Percentiles rank a stretch among this genome's conserved stretches.
These are phyloP conservation scores for Fusarium buharicum DNA, from an alignment of 2,329 filamentous ascomycete species.

Conservation along the genomic window DNA sequence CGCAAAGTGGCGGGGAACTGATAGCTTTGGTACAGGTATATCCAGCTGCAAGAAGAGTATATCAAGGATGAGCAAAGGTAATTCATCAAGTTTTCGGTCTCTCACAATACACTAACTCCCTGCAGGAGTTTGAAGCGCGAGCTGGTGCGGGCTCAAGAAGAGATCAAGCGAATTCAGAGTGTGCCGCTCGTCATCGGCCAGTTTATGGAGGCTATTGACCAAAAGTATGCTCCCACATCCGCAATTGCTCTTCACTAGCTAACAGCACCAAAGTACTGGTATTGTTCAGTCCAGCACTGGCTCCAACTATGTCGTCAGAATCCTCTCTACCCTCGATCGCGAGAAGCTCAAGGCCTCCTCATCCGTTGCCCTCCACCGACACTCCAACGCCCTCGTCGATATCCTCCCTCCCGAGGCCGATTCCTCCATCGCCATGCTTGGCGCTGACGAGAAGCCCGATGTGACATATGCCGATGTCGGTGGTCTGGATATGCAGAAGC, in stretches of 20 bases:
- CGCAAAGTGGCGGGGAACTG: constrained; percentile 16
- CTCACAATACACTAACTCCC: constrained; percentile 34
- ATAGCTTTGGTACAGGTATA: constrained; percentile 69
- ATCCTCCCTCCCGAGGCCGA: constrained; percentile 99
- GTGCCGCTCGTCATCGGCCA: constrained; percentile 98
- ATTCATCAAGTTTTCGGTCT: constrained; percentile 15
- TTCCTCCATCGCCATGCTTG: constrained; percentile 98
- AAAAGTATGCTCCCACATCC: constrained; percentile 74
- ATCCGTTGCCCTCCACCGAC: constrained; percentile 95
- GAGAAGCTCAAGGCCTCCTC: constrained; percentile 98
- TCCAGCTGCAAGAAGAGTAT: constrained; percentile 98
- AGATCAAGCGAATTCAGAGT: constrained; percentile 99
- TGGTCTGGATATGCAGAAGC: constrained; percentile 99
- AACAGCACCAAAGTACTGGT: constrained; percentile 74
- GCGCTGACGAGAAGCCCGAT: constrained; percentile 95
- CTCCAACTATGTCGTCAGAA: constrained; percentile 98
- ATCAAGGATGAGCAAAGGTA: constrained; percentile 99
- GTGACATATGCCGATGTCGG: constrained; percentile 98
- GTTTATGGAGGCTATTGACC: constrained; percentile 99
- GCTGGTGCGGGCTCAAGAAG: constrained; percentile 95
- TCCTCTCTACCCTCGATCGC: constrained; percentile 96
- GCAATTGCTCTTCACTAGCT: constrained; percentile 11
- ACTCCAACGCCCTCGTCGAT: constrained; percentile 98
- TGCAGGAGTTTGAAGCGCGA: constrained; percentile 92
- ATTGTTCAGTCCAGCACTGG: constrained; percentile 99